These are phyloP conservation scores for Arbutus unedo DNA, from an alignment of 148 eudicot genomes.

Conservation along the genomic window DNA sequence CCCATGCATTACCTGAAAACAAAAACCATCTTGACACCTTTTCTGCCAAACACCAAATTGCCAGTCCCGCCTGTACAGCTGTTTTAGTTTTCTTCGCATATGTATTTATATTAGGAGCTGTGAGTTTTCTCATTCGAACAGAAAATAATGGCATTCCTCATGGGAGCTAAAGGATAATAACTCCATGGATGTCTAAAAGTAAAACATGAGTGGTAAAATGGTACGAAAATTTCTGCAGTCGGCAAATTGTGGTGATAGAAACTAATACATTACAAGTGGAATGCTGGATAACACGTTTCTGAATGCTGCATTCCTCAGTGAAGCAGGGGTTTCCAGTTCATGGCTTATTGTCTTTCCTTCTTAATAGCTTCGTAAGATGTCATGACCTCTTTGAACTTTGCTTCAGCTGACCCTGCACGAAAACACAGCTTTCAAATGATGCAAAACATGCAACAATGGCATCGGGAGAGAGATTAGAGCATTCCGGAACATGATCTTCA, in stretches of 20 bases:
- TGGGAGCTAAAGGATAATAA: background rate
- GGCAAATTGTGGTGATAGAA: background rate
- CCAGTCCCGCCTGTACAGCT: background rate
- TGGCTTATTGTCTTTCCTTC: conserved; percentile 47
- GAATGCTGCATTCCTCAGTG: background rate
- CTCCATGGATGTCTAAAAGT: background rate
- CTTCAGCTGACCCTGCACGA: conserved; percentile 84
- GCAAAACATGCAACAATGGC: background rate
- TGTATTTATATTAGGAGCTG: background rate
- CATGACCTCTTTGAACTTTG: conserved; percentile 88
- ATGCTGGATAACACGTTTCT: background rate
- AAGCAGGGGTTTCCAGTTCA: conserved; percentile 7
- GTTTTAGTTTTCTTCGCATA: background rate
- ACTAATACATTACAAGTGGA: background rate
- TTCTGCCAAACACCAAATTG: background rate
- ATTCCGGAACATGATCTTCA: background rate
- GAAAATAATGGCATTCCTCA: background rate
- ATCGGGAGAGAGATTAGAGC: background rate
- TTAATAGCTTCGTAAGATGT: conserved; percentile 87
- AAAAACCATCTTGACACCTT: background rate
- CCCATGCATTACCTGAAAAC: background rate
- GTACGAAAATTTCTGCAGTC: background rate
- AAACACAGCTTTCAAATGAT: conserved; percentile 11
- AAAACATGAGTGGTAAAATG: background rate
- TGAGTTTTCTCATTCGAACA: background rate